These are phyloP conservation scores for Melastoma malabathricum DNA, from an alignment of 345 rosid genomes.

Conservation along the genomic window DNA sequence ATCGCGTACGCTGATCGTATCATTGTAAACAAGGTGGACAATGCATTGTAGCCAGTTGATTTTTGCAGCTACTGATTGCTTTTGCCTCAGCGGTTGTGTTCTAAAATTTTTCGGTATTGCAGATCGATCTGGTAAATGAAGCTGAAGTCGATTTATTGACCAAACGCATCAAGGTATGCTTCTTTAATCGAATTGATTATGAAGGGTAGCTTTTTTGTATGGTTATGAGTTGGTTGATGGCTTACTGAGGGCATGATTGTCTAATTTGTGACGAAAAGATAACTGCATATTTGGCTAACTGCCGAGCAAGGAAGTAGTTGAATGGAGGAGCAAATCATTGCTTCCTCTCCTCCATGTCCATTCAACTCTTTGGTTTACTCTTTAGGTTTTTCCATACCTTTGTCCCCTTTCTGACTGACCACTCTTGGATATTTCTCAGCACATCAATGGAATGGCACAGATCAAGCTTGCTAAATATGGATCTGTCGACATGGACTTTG, in stretches of 20 bases:
- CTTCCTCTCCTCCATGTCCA: no score
- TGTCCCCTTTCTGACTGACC: not conserved
- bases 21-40: constrained; percentile 51
- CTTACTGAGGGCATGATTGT: no score
- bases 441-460: constrained; percentile 55
- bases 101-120: constrained; percentile 1
- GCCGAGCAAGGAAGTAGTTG: no score
- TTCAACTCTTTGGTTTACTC: no score
- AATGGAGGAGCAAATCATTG: no score
- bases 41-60: not conserved
- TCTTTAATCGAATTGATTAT: not conserved
- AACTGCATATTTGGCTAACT: no score
- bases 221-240: not conserved
- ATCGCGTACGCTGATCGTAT: constrained; percentile 74
- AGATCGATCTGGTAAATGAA: constrained; percentile 59
- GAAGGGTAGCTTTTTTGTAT: no score
- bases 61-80: not conserved
- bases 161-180: constrained; percentile 42
- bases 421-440: constrained; percentile 17
- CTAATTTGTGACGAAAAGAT: no score
- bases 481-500: constrained; percentile 60
- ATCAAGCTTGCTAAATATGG: constrained; percentile 45
- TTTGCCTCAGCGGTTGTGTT: no score
- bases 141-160: constrained; percentile 35
- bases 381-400: no score